These are phyloP conservation scores for Xylariaceae sp. DNA, from an alignment of 2,329 filamentous ascomycete genomes.

Conservation along the genomic window DNA sequence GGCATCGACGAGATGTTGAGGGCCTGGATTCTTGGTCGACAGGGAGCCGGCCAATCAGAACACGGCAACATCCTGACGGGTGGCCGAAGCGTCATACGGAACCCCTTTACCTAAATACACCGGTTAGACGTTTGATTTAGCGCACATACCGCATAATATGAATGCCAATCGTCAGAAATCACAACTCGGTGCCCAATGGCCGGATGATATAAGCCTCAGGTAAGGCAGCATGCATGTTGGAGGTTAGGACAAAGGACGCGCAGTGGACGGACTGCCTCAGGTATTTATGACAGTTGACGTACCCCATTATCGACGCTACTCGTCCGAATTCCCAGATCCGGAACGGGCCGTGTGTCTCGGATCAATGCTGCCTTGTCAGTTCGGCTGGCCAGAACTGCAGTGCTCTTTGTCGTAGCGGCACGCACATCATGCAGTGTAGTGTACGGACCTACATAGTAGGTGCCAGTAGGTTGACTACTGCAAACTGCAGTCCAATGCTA, in stretches of 20 bases:
- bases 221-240: neutral
- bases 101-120: neutral
- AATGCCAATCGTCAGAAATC: neutral
- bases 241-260: neutral
- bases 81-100: neutral
- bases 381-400: neutral
- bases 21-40: neutral
- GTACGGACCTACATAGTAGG: no score
- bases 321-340: neutral
- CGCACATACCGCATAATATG: neutral
- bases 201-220: no score
- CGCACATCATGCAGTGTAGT: neutral
- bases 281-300: neutral
- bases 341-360: constrained; percentile 16
- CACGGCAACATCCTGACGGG: neutral
- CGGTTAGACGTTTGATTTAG: neutral
- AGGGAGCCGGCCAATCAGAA: neutral
- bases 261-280: neutral
- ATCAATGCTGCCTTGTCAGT: constrained; percentile 1
- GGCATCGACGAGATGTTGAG: no score
- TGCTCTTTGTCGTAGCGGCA: neutral
- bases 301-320: neutral
- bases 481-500: neutral
- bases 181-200: neutral
- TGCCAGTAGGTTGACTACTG: no score